Conservation (phyloP, 1,139 yeast genomes). For the Yarrowia galli region DNA sequence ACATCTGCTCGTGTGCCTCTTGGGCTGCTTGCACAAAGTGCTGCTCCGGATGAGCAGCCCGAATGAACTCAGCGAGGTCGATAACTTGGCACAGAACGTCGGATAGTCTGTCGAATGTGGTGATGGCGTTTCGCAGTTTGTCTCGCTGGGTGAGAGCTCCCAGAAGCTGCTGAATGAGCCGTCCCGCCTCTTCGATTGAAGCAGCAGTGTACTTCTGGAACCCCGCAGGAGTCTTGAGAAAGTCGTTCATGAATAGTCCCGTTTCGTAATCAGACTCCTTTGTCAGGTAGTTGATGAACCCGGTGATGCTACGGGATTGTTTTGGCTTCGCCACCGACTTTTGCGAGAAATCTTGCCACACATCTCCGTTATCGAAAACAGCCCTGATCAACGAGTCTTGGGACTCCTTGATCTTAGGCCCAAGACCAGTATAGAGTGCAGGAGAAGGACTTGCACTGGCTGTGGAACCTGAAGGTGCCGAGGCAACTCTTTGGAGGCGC, state of each 20-base stretch:
- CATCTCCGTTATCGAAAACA: slow-evolving; percentile 35
- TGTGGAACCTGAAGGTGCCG: not conserved
- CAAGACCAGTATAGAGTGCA: slow-evolving; percentile 23
- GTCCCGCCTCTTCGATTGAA: slow-evolving; percentile 69
- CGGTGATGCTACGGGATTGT: slow-evolving; percentile 2
- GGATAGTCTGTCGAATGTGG: slow-evolving; percentile 80
- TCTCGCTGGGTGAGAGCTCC: slow-evolving; percentile 52
- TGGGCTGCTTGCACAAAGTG: slow-evolving; percentile 83
- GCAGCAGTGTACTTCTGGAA: slow-evolving; percentile 68
- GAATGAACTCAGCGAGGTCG: slow-evolving; percentile 89
- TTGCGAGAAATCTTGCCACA: slow-evolving; percentile 38
- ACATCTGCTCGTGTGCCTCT: slow-evolving; percentile 84
- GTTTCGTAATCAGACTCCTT: slow-evolving; percentile 45
- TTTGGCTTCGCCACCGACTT: slow-evolving; percentile 13
- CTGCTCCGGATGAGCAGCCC: slow-evolving; percentile 84
- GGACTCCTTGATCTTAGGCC: slow-evolving; percentile 29
- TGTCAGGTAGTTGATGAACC: slow-evolving; percentile 22
- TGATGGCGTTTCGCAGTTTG: slow-evolving; percentile 63
- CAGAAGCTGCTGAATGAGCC: slow-evolving; percentile 63
- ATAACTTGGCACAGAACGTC: slow-evolving; percentile 91
- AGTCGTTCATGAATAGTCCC: slow-evolving; percentile 80
- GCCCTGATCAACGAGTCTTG: slow-evolving; percentile 33
- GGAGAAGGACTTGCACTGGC: not conserved
- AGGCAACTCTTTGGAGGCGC: not conserved
- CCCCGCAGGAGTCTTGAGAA: slow-evolving; percentile 73